Conservation (phyloP, 176 grass and related monocot species). For the Puya raimondii region DNA sequence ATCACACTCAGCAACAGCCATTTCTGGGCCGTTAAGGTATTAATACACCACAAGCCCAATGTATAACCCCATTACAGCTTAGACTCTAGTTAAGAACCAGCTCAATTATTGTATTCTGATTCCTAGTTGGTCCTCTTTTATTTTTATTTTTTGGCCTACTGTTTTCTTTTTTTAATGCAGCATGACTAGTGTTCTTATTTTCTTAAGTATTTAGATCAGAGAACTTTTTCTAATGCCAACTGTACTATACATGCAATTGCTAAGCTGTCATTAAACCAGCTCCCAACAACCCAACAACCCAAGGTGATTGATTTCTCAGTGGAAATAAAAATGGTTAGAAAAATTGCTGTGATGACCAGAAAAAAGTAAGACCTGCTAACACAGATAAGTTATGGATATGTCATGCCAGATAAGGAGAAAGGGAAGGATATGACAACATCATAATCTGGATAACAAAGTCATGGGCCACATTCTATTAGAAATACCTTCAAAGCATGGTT, state of each 20-base stretch:
- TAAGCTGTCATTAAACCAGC: not conserved
- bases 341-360: not conserved
- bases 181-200: not conserved
- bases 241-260: not conserved
- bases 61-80: not conserved
- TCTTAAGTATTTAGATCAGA: not conserved
- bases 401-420: not conserved
- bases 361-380: not conserved
- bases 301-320: not conserved
- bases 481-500: not conserved
- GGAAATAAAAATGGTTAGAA: not conserved
- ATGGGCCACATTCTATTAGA: not conserved
- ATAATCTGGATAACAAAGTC: not conserved
- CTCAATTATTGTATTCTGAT: not conserved
- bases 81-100: not conserved
- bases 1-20: too few species aligned
- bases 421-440: not conserved
- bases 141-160: too few species aligned
- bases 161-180: not conserved
- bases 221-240: not conserved
- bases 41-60: slow-evolving; percentile 1
- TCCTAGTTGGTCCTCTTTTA: too few species aligned
- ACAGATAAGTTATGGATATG: not conserved
- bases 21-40: not conserved
- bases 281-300: slow-evolving; percentile 5